Base-by-base conservation (phyloP, 805 yeast genomes). In the Yarrowia hollandica region DNA sequence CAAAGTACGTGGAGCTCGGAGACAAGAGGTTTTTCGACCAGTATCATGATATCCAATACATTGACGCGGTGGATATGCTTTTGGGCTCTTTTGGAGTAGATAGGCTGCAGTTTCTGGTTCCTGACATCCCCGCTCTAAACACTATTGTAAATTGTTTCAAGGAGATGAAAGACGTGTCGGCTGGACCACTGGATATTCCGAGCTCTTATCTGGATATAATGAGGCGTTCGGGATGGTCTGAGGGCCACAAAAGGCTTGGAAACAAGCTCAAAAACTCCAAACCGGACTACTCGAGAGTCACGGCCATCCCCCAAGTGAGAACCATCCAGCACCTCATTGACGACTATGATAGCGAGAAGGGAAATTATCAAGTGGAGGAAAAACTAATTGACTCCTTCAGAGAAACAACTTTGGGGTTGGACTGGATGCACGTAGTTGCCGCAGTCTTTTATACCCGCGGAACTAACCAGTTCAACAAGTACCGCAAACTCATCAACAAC, bases 11-110 rank as follows among this genome's bases (percentile, higher is more conserved):
- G 52, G 35, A 44, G 35, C 52, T 44, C 26, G 52, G 52, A 4
- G 52, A 44, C 16, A 28, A 44, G 18, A 34, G 22, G 35, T 44
- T 44, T 30, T 44, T 44, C 35, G 52, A 44, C 35, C 52, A 28
- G 52, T 28, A n/a, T n/a, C 52, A 21, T n/a, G 35, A 30, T 14
- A 44, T 44, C 9, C 16, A 18, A n/a, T 44, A 28, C 15, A 28
- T 44, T 19, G 52, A 44, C 23, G 52, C 52, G 8, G n/a, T 44
- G 5, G 52, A 44, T 9, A 44, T 44, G 12, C 34, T 44, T 14
- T 25, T 44, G 35, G 52, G 35, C 18, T 28, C 35, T 1, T 44
- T 44, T 28, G 52, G 52, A 30, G 52, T 44, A 4, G 35, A 44
- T 25, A 44, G 16, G 9, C 35, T 44, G 25, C 8, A n/a, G 14